phyloP scores from a whole-genome alignment of 2,329 filamentous ascomycete species.

The Aspergillus versicolor region DNA sequence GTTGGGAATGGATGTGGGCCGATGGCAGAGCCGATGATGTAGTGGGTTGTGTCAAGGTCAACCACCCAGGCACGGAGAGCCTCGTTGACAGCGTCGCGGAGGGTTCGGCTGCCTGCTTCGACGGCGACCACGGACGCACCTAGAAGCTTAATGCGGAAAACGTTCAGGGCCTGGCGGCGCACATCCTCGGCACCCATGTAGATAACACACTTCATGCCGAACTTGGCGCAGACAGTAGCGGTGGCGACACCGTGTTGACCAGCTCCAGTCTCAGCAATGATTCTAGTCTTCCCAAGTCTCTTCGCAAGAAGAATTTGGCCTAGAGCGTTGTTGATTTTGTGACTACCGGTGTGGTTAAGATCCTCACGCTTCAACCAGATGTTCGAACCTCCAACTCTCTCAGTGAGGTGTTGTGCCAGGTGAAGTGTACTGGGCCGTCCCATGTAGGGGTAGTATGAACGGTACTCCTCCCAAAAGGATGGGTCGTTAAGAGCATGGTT shows the following conservation, averaged over 20 bases:
- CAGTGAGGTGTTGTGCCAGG: conserved; percentile 81
- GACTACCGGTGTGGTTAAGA: conserved; percentile 93
- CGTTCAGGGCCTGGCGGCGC: conserved; percentile 90
- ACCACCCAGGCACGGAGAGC: conserved; percentile 93
- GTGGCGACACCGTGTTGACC: conserved; percentile 98
- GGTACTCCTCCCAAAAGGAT: conserved; percentile 94
- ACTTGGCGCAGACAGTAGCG: conserved; percentile 95
- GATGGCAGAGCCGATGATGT: conserved; percentile 96
- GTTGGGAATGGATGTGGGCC: conserved; percentile 97
- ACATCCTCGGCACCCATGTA: conserved; percentile 99
- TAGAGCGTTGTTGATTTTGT: conserved; percentile 99
- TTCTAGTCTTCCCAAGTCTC: conserved; percentile 88
- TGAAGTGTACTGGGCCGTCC: conserved; percentile 90
- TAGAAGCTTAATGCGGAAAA: conserved; percentile 96
- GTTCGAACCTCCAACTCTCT: conserved; percentile 85
- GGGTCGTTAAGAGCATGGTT: conserved; percentile 82
- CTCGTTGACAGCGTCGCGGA: conserved; percentile 91
- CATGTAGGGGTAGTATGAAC: conserved; percentile 96
- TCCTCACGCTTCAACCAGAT: conserved; percentile 99
- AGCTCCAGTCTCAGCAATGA: conserved; percentile 96
- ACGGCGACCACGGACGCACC: conserved; percentile 91
- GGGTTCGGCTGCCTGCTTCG: conserved; percentile 80
- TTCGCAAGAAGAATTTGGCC: conserved; percentile 87
- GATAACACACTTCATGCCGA: conserved; percentile 95
- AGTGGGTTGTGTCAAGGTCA: conserved; percentile 89